Percentiles rank a stretch among this genome's conserved stretches.
phyloP scores from a whole-genome alignment of 148 eudicot genomes.

The Bassia scoparia region DNA sequence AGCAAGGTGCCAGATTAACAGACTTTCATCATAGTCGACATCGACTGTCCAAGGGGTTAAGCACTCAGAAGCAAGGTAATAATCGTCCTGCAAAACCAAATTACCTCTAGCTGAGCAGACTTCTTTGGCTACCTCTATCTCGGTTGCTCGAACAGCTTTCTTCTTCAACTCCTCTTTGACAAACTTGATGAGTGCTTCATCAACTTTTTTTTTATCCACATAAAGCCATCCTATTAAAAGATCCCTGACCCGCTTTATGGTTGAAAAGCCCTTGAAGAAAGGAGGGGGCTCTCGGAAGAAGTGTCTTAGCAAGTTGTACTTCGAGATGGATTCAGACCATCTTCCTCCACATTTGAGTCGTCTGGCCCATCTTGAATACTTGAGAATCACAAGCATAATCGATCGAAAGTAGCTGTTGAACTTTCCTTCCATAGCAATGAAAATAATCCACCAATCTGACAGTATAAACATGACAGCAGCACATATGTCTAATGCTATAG shows the following conservation, averaged over 20 bases:
- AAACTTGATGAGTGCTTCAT: background rate
- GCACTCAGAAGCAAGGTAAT: conserved; percentile 6
- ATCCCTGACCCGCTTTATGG: background rate
- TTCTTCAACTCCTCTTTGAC: conserved; percentile 21
- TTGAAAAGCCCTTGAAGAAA: background rate
- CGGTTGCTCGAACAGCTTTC: background rate
- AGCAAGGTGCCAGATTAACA: conserved; percentile 23
- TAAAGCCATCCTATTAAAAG: background rate
- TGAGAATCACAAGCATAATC: background rate
- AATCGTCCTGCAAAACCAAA: background rate
- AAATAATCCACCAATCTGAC: conserved; percentile 27
- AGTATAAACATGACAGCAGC: conserved; percentile 11
- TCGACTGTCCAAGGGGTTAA: conserved; percentile 15
- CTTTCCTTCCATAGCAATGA: background rate
- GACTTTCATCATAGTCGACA: conserved; percentile 30
- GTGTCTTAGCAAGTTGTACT: conserved; percentile 17
- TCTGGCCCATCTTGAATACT: background rate
- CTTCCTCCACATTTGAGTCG: background rate
- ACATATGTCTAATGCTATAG: conserved; percentile 21
- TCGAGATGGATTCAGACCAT: conserved; percentile 24
- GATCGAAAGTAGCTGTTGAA: too few relatives aligned
- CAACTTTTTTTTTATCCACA: background rate
- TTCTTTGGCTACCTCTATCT: background rate
- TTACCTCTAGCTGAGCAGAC: conserved; percentile 19
- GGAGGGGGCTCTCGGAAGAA: background rate